Percentiles rank a stretch among this genome's conserved stretches.
Evolutionary conservation across 2,329 filamentous ascomycete genomes (phyloP).

Genomic region (Colletotrichum theobromicola): DNA sequence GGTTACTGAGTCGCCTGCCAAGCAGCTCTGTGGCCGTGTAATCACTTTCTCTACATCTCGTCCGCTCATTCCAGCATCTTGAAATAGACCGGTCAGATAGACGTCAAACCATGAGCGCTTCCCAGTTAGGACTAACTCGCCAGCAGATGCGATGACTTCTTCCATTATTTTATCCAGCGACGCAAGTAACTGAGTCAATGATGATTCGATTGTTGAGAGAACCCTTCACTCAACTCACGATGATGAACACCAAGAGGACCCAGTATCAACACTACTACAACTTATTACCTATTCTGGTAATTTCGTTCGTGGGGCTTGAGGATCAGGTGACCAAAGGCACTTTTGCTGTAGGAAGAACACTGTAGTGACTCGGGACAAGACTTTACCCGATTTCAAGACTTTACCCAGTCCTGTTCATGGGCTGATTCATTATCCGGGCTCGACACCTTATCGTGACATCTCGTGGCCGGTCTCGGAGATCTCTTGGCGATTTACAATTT

Average conservation of each 20-base stretch:
- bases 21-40: neutral
- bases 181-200: neutral
- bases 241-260: neutral
- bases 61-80: neutral
- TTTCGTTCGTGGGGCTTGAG: neutral
- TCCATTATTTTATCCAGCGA: neutral
- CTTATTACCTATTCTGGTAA: neutral
- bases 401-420: neutral
- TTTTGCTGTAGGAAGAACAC: neutral
- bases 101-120: neutral
- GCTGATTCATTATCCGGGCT: neutral
- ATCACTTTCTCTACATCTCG: neutral
- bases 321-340: neutral
- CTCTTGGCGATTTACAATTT: neutral
- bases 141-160: too few relatives aligned
- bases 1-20: neutral
- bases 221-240: neutral
- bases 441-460: neutral
- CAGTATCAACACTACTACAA: neutral
- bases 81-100: neutral
- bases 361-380: neutral
- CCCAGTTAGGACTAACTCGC: neutral
- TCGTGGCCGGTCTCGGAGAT: neutral
- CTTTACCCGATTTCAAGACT: neutral
- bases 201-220: neutral